Evolutionary conservation across 78 protist genomes (phyloP).

Genomic region (Monocercomonoides exilis): DNA sequence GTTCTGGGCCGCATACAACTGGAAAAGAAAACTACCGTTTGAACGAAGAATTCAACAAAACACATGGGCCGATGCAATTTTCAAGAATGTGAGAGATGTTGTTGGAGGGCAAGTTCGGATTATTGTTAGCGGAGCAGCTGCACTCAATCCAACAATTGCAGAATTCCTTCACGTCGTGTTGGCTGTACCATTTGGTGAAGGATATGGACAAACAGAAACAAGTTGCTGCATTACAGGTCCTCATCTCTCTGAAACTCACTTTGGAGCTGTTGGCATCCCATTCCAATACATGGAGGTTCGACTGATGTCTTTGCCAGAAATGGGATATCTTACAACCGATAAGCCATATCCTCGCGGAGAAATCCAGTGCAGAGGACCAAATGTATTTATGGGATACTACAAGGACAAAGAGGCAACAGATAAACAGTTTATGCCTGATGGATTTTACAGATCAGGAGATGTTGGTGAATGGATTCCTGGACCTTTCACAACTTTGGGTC

Average conservation of each 20-base stretch:
- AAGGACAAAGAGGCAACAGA: not conserved
- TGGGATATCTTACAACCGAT: constrained; percentile 21
- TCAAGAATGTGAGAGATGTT: not conserved
- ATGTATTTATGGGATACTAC: constrained; percentile 15
- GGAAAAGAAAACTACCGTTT: not conserved
- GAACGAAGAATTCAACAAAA: too few species aligned
- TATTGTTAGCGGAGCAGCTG: not conserved
- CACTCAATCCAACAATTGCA: not conserved
- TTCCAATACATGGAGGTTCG: not conserved
- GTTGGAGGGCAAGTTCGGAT: not conserved
- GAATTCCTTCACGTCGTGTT: not conserved
- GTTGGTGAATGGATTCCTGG: constrained; percentile 12
- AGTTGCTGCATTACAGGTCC: too few species aligned
- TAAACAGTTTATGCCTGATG: not conserved
- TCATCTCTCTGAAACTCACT: too few species aligned
- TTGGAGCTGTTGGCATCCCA: not conserved
- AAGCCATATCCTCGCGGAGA: constrained; percentile 11
- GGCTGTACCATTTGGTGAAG: not conserved
- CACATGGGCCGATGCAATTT: not conserved
- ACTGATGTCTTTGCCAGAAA: constrained; percentile 3
- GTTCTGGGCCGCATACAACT: not conserved
- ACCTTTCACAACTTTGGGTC: not conserved
- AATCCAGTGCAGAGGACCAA: not conserved
- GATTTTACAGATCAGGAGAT: constrained; percentile 13
- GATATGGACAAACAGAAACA: not conserved